phyloP scores from a whole-genome alignment of 345 rosid genomes.

The Nasturtium officinale region DNA sequence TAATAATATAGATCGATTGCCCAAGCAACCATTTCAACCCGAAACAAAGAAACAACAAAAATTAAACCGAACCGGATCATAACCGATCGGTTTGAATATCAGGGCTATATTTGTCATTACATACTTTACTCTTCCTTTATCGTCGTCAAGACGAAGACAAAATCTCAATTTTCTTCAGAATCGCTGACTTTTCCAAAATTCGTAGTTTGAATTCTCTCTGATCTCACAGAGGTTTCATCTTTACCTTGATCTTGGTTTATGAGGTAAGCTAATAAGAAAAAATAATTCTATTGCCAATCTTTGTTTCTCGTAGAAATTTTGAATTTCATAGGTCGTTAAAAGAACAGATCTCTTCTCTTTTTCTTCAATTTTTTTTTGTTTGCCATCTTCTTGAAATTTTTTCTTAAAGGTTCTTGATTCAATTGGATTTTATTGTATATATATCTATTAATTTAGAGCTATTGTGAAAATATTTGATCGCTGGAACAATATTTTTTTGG shows the following conservation, averaged over 20 bases:
- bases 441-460: not conserved
- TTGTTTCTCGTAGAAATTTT: not conserved
- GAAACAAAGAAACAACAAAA: too few species aligned
- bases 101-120: constrained; percentile 23
- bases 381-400: not conserved
- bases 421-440: not conserved
- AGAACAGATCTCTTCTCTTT: constrained; percentile 28
- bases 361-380: constrained; percentile 1
- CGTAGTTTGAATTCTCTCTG: not conserved
- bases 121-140: not conserved
- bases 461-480: not conserved
- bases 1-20: too few species aligned
- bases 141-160: not conserved
- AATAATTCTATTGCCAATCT: not conserved
- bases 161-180: not conserved
- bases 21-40: too few species aligned
- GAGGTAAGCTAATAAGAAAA: constrained; percentile 38
- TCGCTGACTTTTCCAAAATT: not conserved
- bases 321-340: not conserved
- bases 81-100: not conserved
- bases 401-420: not conserved
- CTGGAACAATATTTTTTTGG: not conserved
- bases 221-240: constrained; percentile 19
- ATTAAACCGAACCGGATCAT: too few species aligned
- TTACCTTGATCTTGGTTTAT: constrained; percentile 44